Conservation (phyloP, 2,329 filamentous ascomycete species). For the Aspergillus sergii region DNA sequence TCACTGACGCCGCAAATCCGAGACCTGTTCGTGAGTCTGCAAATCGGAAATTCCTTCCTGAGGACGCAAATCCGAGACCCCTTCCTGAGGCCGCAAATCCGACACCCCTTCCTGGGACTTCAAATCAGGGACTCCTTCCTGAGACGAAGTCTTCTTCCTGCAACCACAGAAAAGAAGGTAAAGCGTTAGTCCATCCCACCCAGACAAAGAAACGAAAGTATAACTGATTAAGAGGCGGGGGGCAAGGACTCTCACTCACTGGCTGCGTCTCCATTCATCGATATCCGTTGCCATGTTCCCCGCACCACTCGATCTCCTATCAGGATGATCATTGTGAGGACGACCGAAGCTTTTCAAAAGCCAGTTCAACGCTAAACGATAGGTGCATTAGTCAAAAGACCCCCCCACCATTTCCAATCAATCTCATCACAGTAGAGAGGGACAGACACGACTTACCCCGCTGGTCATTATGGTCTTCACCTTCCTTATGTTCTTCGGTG, state of each 20-base stretch:
- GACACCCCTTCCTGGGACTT: not conserved
- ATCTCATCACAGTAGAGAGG: not conserved
- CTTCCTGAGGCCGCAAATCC: not conserved
- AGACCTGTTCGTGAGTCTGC: not conserved
- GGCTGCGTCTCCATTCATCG: slow-evolving; percentile 41
- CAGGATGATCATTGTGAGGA: slow-evolving; percentile 18
- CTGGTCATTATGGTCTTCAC: not conserved
- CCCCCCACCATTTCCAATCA: not conserved
- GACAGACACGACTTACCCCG: slow-evolving; percentile 10
- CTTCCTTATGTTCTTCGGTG: no score
- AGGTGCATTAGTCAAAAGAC: not conserved
- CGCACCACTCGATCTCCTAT: slow-evolving; percentile 18
- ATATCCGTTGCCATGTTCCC: slow-evolving; percentile 41
- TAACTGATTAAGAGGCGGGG: no score
- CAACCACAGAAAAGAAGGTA: not conserved
- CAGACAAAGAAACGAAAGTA: not conserved
- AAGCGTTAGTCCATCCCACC: not conserved
- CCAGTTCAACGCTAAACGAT: slow-evolving; percentile 59
- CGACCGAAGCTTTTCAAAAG: slow-evolving; percentile 46
- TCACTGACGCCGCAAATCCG: not conserved
- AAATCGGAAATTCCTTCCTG: not conserved
- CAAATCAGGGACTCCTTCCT: not conserved
- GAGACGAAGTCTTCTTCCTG: not conserved
- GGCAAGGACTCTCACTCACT: not conserved
- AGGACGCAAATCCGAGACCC: not conserved